phyloP scores from a whole-genome alignment of 768 basidiomycete species.

The Boletus vinaceobasis region DNA sequence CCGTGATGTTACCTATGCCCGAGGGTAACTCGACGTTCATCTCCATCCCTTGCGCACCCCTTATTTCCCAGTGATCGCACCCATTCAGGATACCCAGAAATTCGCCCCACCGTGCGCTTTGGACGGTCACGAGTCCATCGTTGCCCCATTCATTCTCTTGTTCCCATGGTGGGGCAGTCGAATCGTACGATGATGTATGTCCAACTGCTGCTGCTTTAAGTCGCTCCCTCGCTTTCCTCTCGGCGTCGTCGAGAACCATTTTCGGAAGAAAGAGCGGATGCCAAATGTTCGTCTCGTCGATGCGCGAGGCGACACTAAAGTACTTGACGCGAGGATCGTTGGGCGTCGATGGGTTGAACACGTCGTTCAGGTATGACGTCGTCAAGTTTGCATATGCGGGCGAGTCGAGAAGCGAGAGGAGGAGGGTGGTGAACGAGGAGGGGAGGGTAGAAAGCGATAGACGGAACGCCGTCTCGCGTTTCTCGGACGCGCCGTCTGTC shows the following conservation, averaged over 20 bases:
- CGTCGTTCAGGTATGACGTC: conserved; percentile 69
- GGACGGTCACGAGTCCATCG: conserved; percentile 89
- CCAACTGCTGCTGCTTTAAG: conserved; percentile 30
- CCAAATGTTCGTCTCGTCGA: conserved; percentile 64
- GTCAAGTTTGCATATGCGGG: conserved; percentile 96
- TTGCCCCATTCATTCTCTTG: conserved; percentile 70
- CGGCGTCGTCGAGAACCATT: conserved; percentile 84
- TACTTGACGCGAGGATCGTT: conserved; percentile 83
- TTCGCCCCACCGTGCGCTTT: conserved; percentile 93
- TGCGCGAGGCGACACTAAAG: conserved; percentile 85
- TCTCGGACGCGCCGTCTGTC: conserved; percentile 10
- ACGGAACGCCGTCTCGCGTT: conserved; percentile 35
- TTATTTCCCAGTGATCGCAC: conserved; percentile 94
- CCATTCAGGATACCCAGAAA: conserved; percentile 88
- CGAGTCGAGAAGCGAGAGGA: conserved; percentile 88
- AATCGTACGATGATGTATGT: not conserved
- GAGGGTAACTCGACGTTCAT: conserved; percentile 58
- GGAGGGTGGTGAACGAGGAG: conserved; percentile 80
- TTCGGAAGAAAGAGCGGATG: conserved; percentile 98
- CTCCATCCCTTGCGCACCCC: conserved; percentile 82
- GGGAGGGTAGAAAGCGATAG: conserved; percentile 65
- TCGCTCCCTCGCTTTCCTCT: conserved; percentile 53
- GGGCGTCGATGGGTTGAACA: conserved; percentile 82
- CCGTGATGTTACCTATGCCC: conserved; percentile 39
- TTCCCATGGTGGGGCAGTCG: conserved; percentile 42